Base-by-base conservation (phyloP, 1,284 basidiomycete genomes). In the Chalciporus sp. region DNA sequence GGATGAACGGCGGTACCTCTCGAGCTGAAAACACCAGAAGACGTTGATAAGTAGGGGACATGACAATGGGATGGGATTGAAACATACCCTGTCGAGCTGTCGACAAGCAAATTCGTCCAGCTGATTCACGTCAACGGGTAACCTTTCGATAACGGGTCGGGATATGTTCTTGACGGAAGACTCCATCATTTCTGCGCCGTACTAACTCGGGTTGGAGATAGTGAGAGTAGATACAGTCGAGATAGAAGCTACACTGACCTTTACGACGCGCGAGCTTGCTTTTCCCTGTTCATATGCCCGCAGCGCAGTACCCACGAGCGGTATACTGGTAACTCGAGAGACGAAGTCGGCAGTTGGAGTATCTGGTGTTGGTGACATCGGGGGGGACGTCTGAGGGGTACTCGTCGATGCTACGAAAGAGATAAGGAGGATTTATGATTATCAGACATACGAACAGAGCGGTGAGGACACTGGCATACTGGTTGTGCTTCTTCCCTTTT, bases 71-170 rank as follows among this genome's bases (percentile, higher is more conserved):
- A 20, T 23, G 31, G 52, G 35, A 48, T n/a, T 27, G 46, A 55
- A 75, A 55, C 85, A 62, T 59, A 92, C 85, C 65, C 84, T 79
- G 70, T 95, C 92, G 43, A 95, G 78, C 67, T 94, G 92, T 50
- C 90, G 80, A 65, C 89, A 91, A 2, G 92, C 93, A 70, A 94
- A 94, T 57, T 92, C 90, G 61, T 95, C 93, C n/a, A 94, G 74
- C 64, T 88, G 86, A 56, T 84, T 85, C 42, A 82, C 85, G 56
- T 83, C 83, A 51, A 83, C 86, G 41, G 83, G 90, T 0, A 94
- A 76, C 42, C 88, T 83, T 58, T 89, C 84, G 54, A 93, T 89
- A 47, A 94, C 91, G n/a, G 93, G 92, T 9, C 85, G 78, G 11
- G 91, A 93, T 49, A 95, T 86, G 28, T 87, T 81, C 69, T 88